Base-by-base conservation (phyloP, 768 basidiomycete species). In the Tulasnella calospora region DNA sequence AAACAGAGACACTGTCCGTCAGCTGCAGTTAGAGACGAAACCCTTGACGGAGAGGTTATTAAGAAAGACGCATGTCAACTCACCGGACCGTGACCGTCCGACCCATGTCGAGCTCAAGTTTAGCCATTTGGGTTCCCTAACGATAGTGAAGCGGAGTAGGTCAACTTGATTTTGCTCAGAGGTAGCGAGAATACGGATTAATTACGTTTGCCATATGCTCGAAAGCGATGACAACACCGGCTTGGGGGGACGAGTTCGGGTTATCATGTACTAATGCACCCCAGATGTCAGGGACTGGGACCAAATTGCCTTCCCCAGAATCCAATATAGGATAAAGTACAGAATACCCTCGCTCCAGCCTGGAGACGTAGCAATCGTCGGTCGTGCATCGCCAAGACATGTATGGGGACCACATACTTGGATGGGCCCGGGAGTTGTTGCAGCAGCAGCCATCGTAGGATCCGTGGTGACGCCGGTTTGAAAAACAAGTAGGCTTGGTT, bases 41-140 rank as follows among this genome's bases (percentile, higher is more conserved):
- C 17, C 70, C 30, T 71, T 71, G 70, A 71, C 70, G 70, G 70
- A 71, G 70, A 71, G 70, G 46, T 75, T 47, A 46, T 30, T 47
- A 8, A 30, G 74, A 55, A 17, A 55, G 55, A 19, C 35, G 46
- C 46, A 4, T 30, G 30, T 13, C 40, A n/a, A 55, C 74, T 75
- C 38, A 75, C 74, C 47, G 74, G 12, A 75, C 74, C 7, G 74
- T 44, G 44, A 75, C 41, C 17, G 23, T 1, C 35, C 17, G 13
- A 30, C 51, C 74, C 15, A 0, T 21, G 73, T 74, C 73, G 17
- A 74, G 35, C 33, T 46, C 1, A 13, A 75, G 33, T 38, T 55
- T 75, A 21, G 74, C 74, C 74, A 75, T 46, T 75, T 75, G 74
- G 30, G 74, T 75, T 13, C 74, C 74, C 74, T 75, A 38, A 75